Evolutionary conservation across 768 basidiomycete species (phyloP), one percentile per base, ranked within the genome.

Genomic region (Pleurotus tuber-regium): DNA sequence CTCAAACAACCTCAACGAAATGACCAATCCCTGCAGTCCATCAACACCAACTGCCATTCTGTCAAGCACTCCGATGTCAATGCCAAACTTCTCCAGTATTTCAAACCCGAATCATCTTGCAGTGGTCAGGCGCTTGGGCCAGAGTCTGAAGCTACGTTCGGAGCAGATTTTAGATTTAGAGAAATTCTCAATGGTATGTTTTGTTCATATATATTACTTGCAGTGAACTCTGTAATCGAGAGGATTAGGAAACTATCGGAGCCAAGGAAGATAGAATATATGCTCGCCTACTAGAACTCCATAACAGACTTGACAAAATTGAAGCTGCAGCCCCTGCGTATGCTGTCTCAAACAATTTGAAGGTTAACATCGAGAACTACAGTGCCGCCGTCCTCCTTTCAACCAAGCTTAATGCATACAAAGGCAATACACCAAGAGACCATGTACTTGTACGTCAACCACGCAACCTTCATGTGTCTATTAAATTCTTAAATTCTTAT

Each of bases 301-400:
- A 53, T 28, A 57, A 56, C 36, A 53, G 57, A 24, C 10, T 61
- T 21, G 46, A 46, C 16, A 30, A 26, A 2, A 49, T 59, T 14
- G 42, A 51, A 12, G 23, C 43, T 10, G 35, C 43, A 38, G 41
- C 41, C 1, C 54, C 61, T 0, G 18, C 52, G 4, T 62, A 48
- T 24, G 28, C 24, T 5, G 46, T 54, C 2, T 35, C 44, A 0
- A 18, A 44, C 29, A 7, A 16, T 18, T 38, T 43, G 4, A 28
- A 63, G 61, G 58, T 55, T n/a, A 63, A 64, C 50, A 60, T 64
- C 28, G 38, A 52, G 18, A 54, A 47, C 41, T 59, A 57, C 48
- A 33, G 46, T 2, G n/a, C 57, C 4, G 59, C 61, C 18, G 54
- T 60, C 9, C 39, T 63, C 1, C 54, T 63, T 1, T 66, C 64